Percentiles rank a stretch among this genome's conserved stretches.
Conservation (phyloP, 371 early-diverging fungal genomes). For the Choanephora cucurbitarum region DNA sequence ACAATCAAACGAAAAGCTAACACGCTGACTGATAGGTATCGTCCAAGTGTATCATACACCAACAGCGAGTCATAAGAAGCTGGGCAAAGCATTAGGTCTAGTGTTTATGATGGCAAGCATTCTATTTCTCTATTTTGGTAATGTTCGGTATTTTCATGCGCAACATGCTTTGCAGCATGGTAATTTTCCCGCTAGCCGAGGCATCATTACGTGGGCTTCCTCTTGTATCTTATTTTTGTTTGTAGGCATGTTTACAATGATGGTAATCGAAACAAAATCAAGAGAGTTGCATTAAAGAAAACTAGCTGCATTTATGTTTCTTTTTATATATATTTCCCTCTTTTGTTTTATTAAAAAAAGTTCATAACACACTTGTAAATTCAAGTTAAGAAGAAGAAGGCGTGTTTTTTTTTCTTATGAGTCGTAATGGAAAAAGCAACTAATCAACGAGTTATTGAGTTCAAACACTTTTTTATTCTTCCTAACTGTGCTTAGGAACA, state of each 20-base stretch:
- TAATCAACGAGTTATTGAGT: no score
- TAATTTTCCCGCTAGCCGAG: constrained; percentile 68
- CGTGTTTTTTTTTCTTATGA: no score
- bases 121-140: constrained; percentile 59
- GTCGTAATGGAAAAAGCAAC: no score
- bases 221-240: constrained; percentile 34
- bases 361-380: no score
- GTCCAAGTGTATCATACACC: constrained; percentile 64
- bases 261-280: constrained; percentile 12
- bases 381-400: no score
- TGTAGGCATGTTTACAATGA: constrained; percentile 23
- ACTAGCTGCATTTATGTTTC: no score
- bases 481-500: no score
- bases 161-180: constrained; percentile 65
- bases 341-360: no score
- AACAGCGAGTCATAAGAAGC: constrained; percentile 7
- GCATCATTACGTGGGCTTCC: constrained; percentile 47
- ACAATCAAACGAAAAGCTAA: no score
- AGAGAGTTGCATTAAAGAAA: no score
- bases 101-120: constrained; percentile 59
- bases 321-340: no score
- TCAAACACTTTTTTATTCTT: no score
- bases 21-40: constrained; percentile 36
- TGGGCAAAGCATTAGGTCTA: constrained; percentile 47
- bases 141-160: constrained; percentile 66